phyloP scores from a whole-genome alignment of 768 basidiomycete genomes.

The Lactarius trivialis region DNA sequence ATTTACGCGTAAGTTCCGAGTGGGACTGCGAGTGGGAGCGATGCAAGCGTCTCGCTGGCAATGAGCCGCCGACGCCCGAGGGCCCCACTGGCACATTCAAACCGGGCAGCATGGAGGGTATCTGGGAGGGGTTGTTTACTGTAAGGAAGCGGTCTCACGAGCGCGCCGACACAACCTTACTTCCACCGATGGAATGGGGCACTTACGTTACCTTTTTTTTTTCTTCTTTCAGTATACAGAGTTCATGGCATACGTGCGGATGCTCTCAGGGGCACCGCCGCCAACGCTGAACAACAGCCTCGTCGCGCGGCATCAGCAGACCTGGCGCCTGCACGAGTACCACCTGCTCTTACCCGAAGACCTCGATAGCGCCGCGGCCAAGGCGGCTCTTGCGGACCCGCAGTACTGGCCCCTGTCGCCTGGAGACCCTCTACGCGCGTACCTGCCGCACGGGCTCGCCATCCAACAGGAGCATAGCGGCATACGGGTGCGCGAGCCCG shows the following conservation, averaged over 20 bases:
- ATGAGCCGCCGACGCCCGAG: conserved; percentile 31
- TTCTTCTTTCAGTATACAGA: conserved; percentile 56
- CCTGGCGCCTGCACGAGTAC: conserved; percentile 82
- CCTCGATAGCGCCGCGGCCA: conserved; percentile 28
- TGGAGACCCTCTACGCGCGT: conserved; percentile 58
- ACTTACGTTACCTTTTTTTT: not conserved
- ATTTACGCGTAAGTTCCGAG: conserved; percentile 37
- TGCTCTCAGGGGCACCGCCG: conserved; percentile 65
- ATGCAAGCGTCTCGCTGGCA: conserved; percentile 32
- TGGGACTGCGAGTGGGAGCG: conserved; percentile 72
- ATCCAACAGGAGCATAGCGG: conserved; percentile 44
- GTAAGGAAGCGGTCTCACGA: conserved; percentile 38
- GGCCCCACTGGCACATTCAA: conserved; percentile 42
- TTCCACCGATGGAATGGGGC: not conserved
- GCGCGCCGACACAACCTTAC: not conserved
- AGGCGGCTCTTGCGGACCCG: conserved; percentile 5
- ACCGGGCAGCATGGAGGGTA: conserved; percentile 65
- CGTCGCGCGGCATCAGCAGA: conserved; percentile 80
- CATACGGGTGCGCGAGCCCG: conserved; percentile 43
- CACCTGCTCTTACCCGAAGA: conserved; percentile 39
- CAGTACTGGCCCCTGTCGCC: conserved; percentile 35
- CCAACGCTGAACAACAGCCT: conserved; percentile 62
- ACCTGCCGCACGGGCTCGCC: conserved; percentile 49
- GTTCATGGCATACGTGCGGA: conserved; percentile 74
- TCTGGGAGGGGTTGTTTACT: conserved; percentile 77